These are phyloP conservation scores for Paspalum notatum DNA, from an alignment of 176 grass and related monocot species.

Conservation along the genomic window DNA sequence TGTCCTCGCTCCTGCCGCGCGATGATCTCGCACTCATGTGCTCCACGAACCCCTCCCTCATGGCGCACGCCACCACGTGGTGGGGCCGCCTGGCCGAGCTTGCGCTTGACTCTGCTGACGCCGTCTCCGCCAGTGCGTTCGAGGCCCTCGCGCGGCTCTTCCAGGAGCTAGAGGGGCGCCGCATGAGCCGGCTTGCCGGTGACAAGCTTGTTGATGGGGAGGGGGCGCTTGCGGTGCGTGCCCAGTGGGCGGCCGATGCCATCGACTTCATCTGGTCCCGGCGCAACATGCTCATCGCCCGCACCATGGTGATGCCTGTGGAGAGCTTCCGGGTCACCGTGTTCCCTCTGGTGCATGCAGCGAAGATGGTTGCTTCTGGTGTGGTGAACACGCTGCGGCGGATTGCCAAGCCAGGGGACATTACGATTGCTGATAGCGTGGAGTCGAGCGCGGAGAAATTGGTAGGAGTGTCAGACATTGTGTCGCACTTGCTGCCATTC, in stretches of 20 bases:
- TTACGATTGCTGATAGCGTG: conserved; percentile 34
- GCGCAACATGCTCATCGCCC: conserved; percentile 79
- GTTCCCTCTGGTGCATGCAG: conserved; percentile 82
- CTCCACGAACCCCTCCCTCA: conserved; percentile 76
- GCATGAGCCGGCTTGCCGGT: conserved; percentile 90
- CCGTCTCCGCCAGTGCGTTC: conserved; percentile 71
- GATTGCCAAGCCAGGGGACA: conserved; percentile 71
- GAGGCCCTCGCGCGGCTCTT: conserved; percentile 83
- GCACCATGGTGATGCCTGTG: conserved; percentile 84
- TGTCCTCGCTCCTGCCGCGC: conserved; percentile 75
- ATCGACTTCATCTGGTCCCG: conserved; percentile 79
- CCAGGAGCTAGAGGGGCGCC: conserved; percentile 90
- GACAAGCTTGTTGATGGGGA: conserved; percentile 96
- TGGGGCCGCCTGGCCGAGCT: conserved; percentile 76
- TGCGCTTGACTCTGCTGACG: conserved; percentile 73
- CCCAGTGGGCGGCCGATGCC: conserved; percentile 81
- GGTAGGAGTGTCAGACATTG: conserved; percentile 86
- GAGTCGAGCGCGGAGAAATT: conserved; percentile 81
- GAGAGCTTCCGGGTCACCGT: conserved; percentile 88
- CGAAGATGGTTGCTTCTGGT: conserved; percentile 92
- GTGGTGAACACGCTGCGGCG: conserved; percentile 61
- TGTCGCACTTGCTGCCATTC: conserved; percentile 90
- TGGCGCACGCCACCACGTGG: conserved; percentile 79
- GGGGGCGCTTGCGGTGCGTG: conserved; percentile 81
- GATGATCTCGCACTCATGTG: conserved; percentile 88